Conservation (phyloP, 2,329 filamentous ascomycete genomes). For the Ophiostoma montium region DNA sequence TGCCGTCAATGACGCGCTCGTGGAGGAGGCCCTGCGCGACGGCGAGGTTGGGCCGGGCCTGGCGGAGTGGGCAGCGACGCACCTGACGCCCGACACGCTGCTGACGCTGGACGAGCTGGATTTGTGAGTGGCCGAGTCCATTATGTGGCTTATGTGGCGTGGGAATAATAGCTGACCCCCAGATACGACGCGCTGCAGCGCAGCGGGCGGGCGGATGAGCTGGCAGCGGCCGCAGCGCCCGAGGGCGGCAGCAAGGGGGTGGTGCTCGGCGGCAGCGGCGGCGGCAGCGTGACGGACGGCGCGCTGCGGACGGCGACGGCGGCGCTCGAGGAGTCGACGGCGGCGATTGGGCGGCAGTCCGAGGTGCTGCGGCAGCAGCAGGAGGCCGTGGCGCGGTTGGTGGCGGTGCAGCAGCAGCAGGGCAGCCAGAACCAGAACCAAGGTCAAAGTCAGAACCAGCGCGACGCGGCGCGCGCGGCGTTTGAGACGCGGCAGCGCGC, state of each 20-base stretch:
- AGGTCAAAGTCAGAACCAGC: constrained; percentile 18
- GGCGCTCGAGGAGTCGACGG: constrained; percentile 50
- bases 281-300: constrained; percentile 32
- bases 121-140: too few relatives aligned
- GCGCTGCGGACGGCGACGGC: constrained; percentile 48
- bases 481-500: constrained; percentile 22
- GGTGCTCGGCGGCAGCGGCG: background rate
- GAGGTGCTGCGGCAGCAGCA: constrained; percentile 47
- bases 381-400: constrained; percentile 40
- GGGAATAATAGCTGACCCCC: constrained; percentile 33
- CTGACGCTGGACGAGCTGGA: constrained; percentile 39
- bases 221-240: constrained; percentile 21
- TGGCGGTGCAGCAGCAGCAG: too few relatives aligned
- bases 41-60: constrained; percentile 22
- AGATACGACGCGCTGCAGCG: constrained; percentile 32
- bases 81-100: constrained; percentile 36
- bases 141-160: too few relatives aligned
- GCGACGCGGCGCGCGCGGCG: constrained; percentile 20
- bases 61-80: constrained; percentile 33
- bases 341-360: constrained; percentile 48
- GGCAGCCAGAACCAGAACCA: too few relatives aligned
- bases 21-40: constrained; percentile 25
- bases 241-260: background rate
- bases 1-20: constrained; percentile 5
- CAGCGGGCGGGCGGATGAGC: constrained; percentile 31